Evolutionary conservation across 352 stramenopile genomes (phyloP).

Genomic region (Globisporangium canariense): DNA sequence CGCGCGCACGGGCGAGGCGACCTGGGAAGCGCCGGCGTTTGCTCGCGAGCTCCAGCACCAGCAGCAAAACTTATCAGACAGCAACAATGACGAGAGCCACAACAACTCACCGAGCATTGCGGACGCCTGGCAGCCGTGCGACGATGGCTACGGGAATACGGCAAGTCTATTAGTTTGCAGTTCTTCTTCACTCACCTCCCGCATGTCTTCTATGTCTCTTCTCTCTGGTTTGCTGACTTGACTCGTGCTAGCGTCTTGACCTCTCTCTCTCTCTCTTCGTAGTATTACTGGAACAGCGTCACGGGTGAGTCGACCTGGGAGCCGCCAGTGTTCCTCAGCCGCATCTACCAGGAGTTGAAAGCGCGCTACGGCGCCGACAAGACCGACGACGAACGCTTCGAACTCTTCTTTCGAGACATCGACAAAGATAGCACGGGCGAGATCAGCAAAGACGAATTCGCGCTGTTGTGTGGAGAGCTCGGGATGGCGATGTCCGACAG

Average conservation of each 20-base stretch:
- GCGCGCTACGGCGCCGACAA: constrained; percentile 45
- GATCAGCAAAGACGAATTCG: constrained; percentile 66
- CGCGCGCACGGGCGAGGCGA: constrained; percentile 51
- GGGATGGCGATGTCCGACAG: constrained; percentile 57
- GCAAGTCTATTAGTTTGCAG: constrained; percentile 21
- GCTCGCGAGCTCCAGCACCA: background rate
- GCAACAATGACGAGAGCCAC: constrained; percentile 11
- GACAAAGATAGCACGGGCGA: constrained; percentile 54
- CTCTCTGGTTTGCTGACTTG: background rate
- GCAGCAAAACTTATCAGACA: background rate
- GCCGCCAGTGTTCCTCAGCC: constrained; percentile 42
- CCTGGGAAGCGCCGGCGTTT: constrained; percentile 46
- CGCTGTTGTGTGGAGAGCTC: constrained; percentile 58
- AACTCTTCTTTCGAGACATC: constrained; percentile 63
- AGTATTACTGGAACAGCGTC: constrained; percentile 77
- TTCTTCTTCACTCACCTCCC: background rate
- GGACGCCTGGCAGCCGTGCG: constrained; percentile 50
- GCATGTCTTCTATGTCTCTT: no score
- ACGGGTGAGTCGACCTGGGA: constrained; percentile 67
- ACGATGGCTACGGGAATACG: constrained; percentile 62
- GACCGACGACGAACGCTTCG: constrained; percentile 55
- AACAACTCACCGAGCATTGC: background rate
- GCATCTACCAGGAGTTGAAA: constrained; percentile 53
- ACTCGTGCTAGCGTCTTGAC: background rate
- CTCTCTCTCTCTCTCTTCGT: background rate